These are phyloP conservation scores for Rubia yunnanensis DNA, from an alignment of 257 asterid genomes.

Conservation along the genomic window DNA sequence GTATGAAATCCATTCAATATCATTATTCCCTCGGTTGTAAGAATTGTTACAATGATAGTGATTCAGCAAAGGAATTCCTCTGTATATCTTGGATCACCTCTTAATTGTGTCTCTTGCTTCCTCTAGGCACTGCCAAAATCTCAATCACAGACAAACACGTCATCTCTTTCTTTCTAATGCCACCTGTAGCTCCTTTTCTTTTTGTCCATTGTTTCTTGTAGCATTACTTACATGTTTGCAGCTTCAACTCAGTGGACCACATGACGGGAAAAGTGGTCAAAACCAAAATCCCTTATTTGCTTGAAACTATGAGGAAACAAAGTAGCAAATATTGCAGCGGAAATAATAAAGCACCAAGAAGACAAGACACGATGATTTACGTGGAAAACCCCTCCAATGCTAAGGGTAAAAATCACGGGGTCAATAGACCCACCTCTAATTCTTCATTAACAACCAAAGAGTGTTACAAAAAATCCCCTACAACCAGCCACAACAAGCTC, in stretches of 20 bases:
- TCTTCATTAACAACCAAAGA: too few relatives aligned
- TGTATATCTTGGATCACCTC: neutral
- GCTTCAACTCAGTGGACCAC: slow-evolving; percentile 79
- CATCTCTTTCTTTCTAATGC: neutral
- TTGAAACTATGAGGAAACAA: too few relatives aligned
- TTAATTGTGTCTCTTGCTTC: slow-evolving; percentile 13
- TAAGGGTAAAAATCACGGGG: too few relatives aligned
- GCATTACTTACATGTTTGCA: slow-evolving; percentile 10
- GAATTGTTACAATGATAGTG: neutral
- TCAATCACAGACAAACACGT: slow-evolving; percentile 68
- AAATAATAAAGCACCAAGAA: too few relatives aligned
- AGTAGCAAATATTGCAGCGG: too few relatives aligned
- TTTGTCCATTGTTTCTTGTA: neutral
- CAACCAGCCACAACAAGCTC: too few relatives aligned
- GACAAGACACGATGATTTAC: too few relatives aligned
- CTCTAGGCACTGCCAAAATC: slow-evolving; percentile 50
- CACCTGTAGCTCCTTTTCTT: neutral
- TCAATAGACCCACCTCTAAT: too few relatives aligned
- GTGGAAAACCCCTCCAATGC: too few relatives aligned
- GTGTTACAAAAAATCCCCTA: too few relatives aligned
- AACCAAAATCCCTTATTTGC: too few relatives aligned
- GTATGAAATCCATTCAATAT: slow-evolving; percentile 22
- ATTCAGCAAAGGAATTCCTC: neutral
- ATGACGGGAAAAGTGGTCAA: too few relatives aligned
- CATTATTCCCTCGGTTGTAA: neutral